These are phyloP conservation scores for Neocallimastix lanati DNA, from an alignment of 192 early-diverging fungal species.

Conservation along the genomic window DNA sequence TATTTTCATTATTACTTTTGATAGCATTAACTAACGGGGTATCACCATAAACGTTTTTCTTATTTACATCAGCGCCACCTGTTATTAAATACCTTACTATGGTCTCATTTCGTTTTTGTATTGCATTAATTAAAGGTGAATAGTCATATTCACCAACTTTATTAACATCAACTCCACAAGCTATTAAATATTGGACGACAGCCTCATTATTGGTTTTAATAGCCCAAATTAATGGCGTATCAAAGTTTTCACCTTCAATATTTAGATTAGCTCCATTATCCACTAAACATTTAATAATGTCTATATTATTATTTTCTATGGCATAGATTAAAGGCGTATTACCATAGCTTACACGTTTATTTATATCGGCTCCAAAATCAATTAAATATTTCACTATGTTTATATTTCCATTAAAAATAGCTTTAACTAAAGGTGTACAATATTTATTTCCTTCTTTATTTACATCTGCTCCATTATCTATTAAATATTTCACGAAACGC, in stretches of 20 bases:
- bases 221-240: background rate
- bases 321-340: background rate
- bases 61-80: background rate
- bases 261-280: background rate
- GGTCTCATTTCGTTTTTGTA: background rate
- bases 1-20: background rate
- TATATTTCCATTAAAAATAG: background rate
- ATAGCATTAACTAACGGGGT: background rate
- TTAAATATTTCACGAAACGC: background rate
- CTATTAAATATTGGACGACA: too few species aligned
- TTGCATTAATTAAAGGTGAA: background rate
- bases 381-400: background rate
- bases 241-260: background rate
- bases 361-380: background rate
- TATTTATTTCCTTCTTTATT: background rate
- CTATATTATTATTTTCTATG: background rate
- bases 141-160: background rate
- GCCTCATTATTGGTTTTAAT: too few species aligned
- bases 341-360: background rate
- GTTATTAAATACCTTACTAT: background rate
- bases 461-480: background rate
- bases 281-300: background rate
- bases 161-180: too few species aligned
- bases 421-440: background rate
- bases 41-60: background rate